These are phyloP conservation scores for Phialemonium atrogriseum DNA, from an alignment of 2,329 filamentous ascomycete species.

Conservation along the genomic window DNA sequence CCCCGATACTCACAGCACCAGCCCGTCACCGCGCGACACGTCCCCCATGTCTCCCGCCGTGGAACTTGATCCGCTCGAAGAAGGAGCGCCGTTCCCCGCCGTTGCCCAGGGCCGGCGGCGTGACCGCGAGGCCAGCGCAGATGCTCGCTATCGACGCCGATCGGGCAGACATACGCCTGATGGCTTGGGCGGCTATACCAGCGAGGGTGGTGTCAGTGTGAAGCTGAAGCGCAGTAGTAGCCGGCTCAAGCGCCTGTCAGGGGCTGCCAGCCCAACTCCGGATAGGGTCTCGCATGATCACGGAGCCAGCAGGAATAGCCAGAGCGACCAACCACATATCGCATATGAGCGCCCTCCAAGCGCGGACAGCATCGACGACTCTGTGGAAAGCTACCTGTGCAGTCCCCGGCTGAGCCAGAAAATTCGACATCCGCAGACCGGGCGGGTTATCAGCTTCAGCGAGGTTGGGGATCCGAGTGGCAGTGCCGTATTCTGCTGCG, in stretches of 20 bases:
- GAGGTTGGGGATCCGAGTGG: slow-evolving; percentile 92
- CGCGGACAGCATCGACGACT: slow-evolving; percentile 79
- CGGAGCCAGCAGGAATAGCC: slow-evolving; percentile 11
- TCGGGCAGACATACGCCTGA: slow-evolving; percentile 43
- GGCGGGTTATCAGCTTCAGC: slow-evolving; percentile 86
- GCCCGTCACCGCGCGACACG: slow-evolving; percentile 10
- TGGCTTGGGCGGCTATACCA: slow-evolving; percentile 26
- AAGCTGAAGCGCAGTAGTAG: slow-evolving; percentile 48
- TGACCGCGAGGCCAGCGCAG: slow-evolving; percentile 37
- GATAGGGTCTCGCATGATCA: slow-evolving; percentile 22
- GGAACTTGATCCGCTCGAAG: slow-evolving; percentile 36
- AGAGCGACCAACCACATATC: slow-evolving; percentile 29
- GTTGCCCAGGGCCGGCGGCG: slow-evolving; percentile 53
- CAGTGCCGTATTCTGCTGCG: slow-evolving; percentile 89
- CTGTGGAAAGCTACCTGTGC: slow-evolving; percentile 76
- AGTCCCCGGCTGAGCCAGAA: slow-evolving; percentile 81
- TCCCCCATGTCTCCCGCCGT: slow-evolving; percentile 8
- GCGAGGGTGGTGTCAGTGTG: slow-evolving; percentile 17
- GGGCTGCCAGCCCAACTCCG: slow-evolving; percentile 30
- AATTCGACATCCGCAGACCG: slow-evolving; percentile 76
- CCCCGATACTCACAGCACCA: slow-evolving; percentile 7
- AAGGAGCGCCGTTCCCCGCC: slow-evolving; percentile 62
- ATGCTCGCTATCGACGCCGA: slow-evolving; percentile 33
- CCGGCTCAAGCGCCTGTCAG: slow-evolving; percentile 49
- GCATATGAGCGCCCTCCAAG: slow-evolving; percentile 68